Percentiles rank a stretch among this genome's conserved stretches.
Evolutionary conservation across 148 eudicot genomes (phyloP).

Genomic region (Salicornia ramosissima): DNA sequence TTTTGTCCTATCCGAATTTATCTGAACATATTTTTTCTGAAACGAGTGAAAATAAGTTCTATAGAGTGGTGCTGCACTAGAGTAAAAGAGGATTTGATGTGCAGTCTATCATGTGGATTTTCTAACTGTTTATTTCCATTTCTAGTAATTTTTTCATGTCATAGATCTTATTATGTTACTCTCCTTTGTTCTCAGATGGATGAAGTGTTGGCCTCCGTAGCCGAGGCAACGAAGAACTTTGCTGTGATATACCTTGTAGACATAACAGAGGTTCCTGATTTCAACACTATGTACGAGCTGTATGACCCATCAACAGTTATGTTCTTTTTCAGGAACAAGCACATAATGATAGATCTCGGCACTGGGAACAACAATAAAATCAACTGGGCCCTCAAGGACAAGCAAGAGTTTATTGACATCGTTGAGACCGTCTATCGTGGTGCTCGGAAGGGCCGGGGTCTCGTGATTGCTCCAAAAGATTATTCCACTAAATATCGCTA

Average conservation of each 20-base stretch:
- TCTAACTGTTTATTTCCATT: background rate
- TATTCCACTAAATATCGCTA: slow-evolving; percentile 43
- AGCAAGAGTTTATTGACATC: slow-evolving; percentile 38
- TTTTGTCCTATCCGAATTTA: too few species aligned
- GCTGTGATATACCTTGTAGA: slow-evolving; percentile 38
- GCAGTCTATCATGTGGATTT: background rate
- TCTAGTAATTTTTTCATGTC: background rate
- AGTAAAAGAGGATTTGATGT: background rate
- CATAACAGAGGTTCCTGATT: slow-evolving; percentile 40
- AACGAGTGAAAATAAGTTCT: too few species aligned
- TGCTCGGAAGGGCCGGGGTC: slow-evolving; percentile 46
- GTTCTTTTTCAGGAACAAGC: slow-evolving; percentile 42
- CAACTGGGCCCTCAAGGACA: slow-evolving; percentile 39
- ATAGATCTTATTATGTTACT: background rate
- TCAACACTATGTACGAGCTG: slow-evolving; percentile 39
- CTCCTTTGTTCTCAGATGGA: slow-evolving; percentile 29
- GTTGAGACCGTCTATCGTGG: slow-evolving; percentile 44
- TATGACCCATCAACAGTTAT: slow-evolving; percentile 34
- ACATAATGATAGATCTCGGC: slow-evolving; percentile 39
- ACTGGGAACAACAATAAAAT: slow-evolving; percentile 41
- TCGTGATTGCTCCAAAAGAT: slow-evolving; percentile 46
- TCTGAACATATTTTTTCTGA: too few species aligned
- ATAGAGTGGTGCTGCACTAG: too few species aligned
- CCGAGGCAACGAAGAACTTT: slow-evolving; percentile 33
- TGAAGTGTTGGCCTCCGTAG: slow-evolving; percentile 36